A percentile compares a stretch with the other conserved stretches of the same genome.
Evolutionary conservation across 1,284 basidiomycete genomes (phyloP).

Genomic region (Rhizoctonia solani): DNA sequence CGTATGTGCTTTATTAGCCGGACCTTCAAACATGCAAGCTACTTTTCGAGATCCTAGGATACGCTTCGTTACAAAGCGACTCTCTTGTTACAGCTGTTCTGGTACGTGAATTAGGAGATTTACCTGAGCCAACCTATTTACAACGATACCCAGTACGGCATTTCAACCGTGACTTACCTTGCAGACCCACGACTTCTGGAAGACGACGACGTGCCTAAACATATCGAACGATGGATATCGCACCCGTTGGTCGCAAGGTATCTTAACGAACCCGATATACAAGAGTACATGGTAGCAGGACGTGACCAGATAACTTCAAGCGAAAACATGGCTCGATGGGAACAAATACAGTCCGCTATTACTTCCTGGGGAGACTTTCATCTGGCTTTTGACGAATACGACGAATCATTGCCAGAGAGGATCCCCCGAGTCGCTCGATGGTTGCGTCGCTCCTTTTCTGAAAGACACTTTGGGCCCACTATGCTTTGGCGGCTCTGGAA

Average conservation of each 20-base stretch:
- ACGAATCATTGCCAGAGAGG: not conserved
- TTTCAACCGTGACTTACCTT: conserved; percentile 17
- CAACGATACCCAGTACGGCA: not conserved
- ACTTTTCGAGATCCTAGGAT: conserved; percentile 25
- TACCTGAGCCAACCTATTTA: not conserved
- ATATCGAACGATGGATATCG: conserved; percentile 28
- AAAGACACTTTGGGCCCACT: conserved; percentile 11
- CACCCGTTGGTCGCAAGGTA: conserved; percentile 24
- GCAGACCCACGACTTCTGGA: conserved; percentile 10
- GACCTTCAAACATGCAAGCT: conserved; percentile 27
- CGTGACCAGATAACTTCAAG: conserved; percentile 10
- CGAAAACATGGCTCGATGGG: conserved; percentile 26
- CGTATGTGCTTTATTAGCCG: not conserved
- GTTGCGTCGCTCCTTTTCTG: conserved; percentile 1
- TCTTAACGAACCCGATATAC: conserved; percentile 20
- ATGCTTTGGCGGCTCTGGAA: conserved; percentile 26
- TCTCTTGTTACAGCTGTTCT: conserved; percentile 12
- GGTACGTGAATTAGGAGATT: not conserved
- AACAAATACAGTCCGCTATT: conserved; percentile 2
- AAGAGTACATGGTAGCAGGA: conserved; percentile 13
- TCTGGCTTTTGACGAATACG: not conserved
- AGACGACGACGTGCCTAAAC: conserved; percentile 10
- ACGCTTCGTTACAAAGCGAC: conserved; percentile 27
- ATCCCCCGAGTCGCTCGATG: conserved; percentile 13
- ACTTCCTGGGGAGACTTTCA: conserved; percentile 18